Evolutionary conservation across 495 filamentous ascomycete genomes (phyloP), one percentile per base, ranked within the genome.

Genomic region (Penicillium pancosmium): DNA sequence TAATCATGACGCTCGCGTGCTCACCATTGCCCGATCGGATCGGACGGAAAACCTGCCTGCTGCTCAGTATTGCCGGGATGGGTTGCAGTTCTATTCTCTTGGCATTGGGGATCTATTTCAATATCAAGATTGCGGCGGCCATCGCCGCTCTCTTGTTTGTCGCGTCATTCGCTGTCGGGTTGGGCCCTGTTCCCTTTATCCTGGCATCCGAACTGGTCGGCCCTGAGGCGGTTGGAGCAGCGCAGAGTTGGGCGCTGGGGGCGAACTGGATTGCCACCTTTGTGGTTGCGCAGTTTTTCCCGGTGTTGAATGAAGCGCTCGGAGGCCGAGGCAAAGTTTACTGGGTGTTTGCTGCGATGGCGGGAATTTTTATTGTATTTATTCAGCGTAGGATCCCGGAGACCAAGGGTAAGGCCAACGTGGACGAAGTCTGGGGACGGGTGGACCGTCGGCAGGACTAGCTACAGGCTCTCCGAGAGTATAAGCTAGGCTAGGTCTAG

Each of bases 181-280:
- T 98, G 0, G 94, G 94, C 0, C 95, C 94, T 0, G 87, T 98
- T 3, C 94, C 94, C 0, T 98, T 98, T 76, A 93, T 97, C 64
- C 81, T 98, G 34, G 87, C 92, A 1, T 89, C 88, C 3, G 93
- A 97, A 73, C 83, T 96, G 3, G 95, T 97, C 5, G 89, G 87
- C 0, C 86, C 90, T 3, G 90, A 93, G 63, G 93, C 93, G 0
- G 91, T 97, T 1, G 93, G 92, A 0, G 91, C 93, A 0, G 87
- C 90, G 5, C 94, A 98, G 72, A 88, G 84, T 35, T 91, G 89
- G 77, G 91, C 88, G 0, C 72, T 98, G 35, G 90, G 87, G 0
- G 89, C 91, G 2, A 98, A 91, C 73, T 98, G 94, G 84, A 80
- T 90, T 25, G 89, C 92, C 1, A 98, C 95, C 0, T 98, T 96